phyloP scores from a whole-genome alignment of 352 stramenopile genomes.

The Thalassiosira hispida region DNA sequence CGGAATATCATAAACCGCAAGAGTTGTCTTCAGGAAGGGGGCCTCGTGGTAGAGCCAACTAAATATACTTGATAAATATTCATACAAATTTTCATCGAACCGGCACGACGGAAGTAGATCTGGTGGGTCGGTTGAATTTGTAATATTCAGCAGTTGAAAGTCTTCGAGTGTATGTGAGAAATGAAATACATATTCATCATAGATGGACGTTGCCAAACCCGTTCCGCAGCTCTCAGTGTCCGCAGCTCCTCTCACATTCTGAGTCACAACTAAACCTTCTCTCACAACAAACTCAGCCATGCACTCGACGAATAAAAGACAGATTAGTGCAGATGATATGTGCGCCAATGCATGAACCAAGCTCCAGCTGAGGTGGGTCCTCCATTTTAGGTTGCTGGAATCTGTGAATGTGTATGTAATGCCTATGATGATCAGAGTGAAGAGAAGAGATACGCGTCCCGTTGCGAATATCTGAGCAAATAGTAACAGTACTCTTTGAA shows the following conservation, averaged over 20 bases:
- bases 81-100: slow-evolving; percentile 46
- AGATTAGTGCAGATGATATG: slow-evolving; percentile 57
- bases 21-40: slow-evolving; percentile 52
- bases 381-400: slow-evolving; percentile 40
- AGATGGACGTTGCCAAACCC: slow-evolving; percentile 57
- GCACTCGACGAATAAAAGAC: slow-evolving; percentile 72
- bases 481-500: slow-evolving; percentile 81
- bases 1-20: slow-evolving; percentile 60
- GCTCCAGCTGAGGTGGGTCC: slow-evolving; percentile 40
- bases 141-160: slow-evolving; percentile 46
- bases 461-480: slow-evolving; percentile 60
- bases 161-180: slow-evolving; percentile 51
- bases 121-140: slow-evolving; percentile 24
- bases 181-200: slow-evolving; percentile 57
- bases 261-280: slow-evolving; percentile 53
- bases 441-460: slow-evolving; percentile 58
- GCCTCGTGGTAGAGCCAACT: slow-evolving; percentile 46
- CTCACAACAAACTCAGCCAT: slow-evolving; percentile 65
- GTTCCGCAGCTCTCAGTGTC: slow-evolving; percentile 27
- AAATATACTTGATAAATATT: slow-evolving; percentile 36
- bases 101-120: slow-evolving; percentile 26
- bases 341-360: slow-evolving; percentile 54
- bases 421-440: slow-evolving; percentile 37
- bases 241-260: slow-evolving; percentile 12
- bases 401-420: slow-evolving; percentile 57